A percentile compares a stretch with the other conserved stretches of the same genome.
Conservation (phyloP, 768 basidiomycete genomes). For the Suillus subluteus region DNA sequence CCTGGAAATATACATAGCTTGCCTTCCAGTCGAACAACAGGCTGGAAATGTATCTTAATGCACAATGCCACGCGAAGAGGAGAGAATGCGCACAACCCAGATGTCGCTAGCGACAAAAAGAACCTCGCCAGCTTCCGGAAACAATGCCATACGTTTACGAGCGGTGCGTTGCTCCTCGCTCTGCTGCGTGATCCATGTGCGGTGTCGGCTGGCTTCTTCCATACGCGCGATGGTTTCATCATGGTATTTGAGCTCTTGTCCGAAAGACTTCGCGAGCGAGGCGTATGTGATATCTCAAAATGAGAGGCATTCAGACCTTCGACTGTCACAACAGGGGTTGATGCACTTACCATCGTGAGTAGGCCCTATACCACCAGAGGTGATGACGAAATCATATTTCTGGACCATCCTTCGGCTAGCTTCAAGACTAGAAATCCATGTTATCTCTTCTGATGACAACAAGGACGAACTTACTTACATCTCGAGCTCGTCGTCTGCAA, state of each 20-base stretch:
- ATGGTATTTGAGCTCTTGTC: constrained; percentile 70
- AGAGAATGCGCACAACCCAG: constrained; percentile 71
- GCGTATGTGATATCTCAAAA: constrained; percentile 83
- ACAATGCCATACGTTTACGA: constrained; percentile 86
- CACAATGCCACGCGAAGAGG: not conserved
- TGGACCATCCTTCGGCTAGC: constrained; percentile 81
- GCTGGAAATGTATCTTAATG: constrained; percentile 44
- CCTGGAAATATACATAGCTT: constrained; percentile 94
- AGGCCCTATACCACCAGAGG: constrained; percentile 89
- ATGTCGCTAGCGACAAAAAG: constrained; percentile 79
- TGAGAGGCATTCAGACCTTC: constrained; percentile 1
- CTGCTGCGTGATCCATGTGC: constrained; percentile 61
- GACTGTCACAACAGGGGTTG: not conserved
- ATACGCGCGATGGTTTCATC: constrained; percentile 78
- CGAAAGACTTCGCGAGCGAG: constrained; percentile 85
- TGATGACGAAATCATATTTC: constrained; percentile 89
- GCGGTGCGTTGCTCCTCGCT: constrained; percentile 78
- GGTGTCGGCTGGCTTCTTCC: constrained; percentile 58
- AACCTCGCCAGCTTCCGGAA: constrained; percentile 79
- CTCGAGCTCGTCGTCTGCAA: constrained; percentile 88
- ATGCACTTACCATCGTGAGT: constrained; percentile 76
- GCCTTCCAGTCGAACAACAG: constrained; percentile 84
- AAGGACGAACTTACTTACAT: constrained; percentile 48
- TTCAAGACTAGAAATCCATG: constrained; percentile 58
- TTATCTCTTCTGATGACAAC: not conserved